phyloP scores from a whole-genome alignment of 805 yeast genomes.

The Priceomyces carsonii region DNA sequence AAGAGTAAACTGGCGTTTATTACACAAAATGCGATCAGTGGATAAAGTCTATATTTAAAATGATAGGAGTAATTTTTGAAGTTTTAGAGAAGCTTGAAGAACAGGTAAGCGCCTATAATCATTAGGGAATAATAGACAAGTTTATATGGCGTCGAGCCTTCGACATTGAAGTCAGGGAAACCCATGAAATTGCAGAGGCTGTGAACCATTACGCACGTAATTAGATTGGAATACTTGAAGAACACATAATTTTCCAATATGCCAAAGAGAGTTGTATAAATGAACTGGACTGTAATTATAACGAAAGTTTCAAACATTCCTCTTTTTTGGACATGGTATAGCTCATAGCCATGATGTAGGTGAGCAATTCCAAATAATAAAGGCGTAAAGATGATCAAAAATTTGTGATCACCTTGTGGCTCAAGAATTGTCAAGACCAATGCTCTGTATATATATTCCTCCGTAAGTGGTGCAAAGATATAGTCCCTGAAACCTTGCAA shows the following conservation, averaged over 20 bases:
- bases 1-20: no score
- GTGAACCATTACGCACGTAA: conserved; percentile 62
- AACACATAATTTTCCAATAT: conserved; percentile 58
- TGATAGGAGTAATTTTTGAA: neutral
- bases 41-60: neutral
- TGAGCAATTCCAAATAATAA: conserved; percentile 76
- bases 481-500: conserved; percentile 55
- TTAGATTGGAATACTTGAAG: conserved; percentile 50
- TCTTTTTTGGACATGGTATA: conserved; percentile 30
- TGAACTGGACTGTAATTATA: conserved; percentile 50
- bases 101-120: conserved; percentile 43
- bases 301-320: conserved; percentile 29
- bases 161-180: conserved; percentile 47
- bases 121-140: conserved; percentile 40
- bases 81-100: conserved; percentile 15
- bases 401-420: conserved; percentile 6
- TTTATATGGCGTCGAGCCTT: conserved; percentile 21
- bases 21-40: conserved; percentile 1
- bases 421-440: conserved; percentile 30
- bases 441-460: conserved; percentile 70
- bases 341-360: conserved; percentile 66
- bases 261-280: conserved; percentile 74
- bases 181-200: conserved; percentile 70
- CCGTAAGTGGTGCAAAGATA: conserved; percentile 74
- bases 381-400: conserved; percentile 45